Evolutionary conservation across 2,329 filamentous ascomycete species (phyloP), one percentile per base, ranked within the genome.

Genomic region (Penicillium digitatum): DNA sequence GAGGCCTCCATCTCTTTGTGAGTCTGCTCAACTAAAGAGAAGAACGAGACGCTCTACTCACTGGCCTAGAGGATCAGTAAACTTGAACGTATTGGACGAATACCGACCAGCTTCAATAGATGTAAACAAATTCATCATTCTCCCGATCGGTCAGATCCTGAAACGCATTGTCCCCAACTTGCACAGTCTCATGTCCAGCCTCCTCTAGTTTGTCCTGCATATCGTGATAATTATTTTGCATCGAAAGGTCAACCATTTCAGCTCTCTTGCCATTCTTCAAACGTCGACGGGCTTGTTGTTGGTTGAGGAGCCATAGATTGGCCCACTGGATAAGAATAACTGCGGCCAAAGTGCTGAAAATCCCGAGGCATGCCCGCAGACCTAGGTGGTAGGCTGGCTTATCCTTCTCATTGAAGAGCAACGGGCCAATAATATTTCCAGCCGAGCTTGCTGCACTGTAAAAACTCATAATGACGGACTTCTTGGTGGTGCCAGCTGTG

Each of bases 111-210:
- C 3, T 20, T 48, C 46, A 84, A 62, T 84, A 84, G 44, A 85
- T 78, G 69, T 83, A 87, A 16, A 86, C 78, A 71, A 88, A 88
- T 63, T 88, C 84, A 54, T 88, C 84, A 62, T 88, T 88, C 72
- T 84, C 74, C 20, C 80, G 71, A 68, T 88, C 86, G 0, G 85
- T 87, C 60, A 87, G 61, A 70, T 88, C 86, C 59, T 81, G 67
- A 47, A 82, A 81, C 0, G 79, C 80, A 44, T 80, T 77, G 16
- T 79, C 75, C 6, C 81, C 81, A 20, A 81, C 57, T 34, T 66
- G 64, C 6, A 57, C 38, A 8, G 54, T 50, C 31, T 58, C 53
- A 8, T 62, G 58, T 7, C 50, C 58, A 16, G 54, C 58, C 3
- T 61, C 63, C 26, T 60, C 57, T 10, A 38, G 20, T 24, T 37